Base-by-base conservation (phyloP, 768 basidiomycete genomes). In the Cyclocybe aegerita region DNA sequence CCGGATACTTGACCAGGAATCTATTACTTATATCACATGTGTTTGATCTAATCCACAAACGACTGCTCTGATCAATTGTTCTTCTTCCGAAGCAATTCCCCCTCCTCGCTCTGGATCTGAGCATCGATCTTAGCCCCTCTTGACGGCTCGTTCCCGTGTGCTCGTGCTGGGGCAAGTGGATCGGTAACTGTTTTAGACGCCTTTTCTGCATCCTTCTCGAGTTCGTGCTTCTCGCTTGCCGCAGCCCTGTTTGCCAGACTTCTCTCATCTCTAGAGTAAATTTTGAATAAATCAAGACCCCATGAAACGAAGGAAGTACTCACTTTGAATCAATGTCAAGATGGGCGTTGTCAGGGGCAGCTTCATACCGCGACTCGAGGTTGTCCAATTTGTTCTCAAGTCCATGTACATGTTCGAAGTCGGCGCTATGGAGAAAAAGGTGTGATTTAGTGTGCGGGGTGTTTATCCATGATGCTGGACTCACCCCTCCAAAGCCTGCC, bases 51-150 rank as follows among this genome's bases (percentile, higher is more conserved):
- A n/a, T n/a, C n/a, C n/a, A n/a, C n/a, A n/a, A n/a, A n/a, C 23
- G 23, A 23, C 23, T 23, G 5, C 23, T 23, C n/a, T n/a, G n/a
- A 23, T 23, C 23, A 23, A 23, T 23, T n/a, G 30, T 52, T 74
- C 62, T 81, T 83, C 54, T 70, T 66, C 58, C 52, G 69, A 50
- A 83, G 53, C 34, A 60, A 45, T 56, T 79, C 76, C 46, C 74
- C 72, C 14, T 85, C 83, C 49, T 82, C 80, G 2, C 59, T 59
- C 66, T 78, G 71, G 14, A 85, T 65, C 54, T 83, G 68, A 3
- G 78, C 77, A 58, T 85, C 83, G n/a, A 82, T 72, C 59, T 77
- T 63, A 1, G 82, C 83, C 0, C 83, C 82, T 35, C 73, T 65
- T 0, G 81, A 82, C 0, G 83, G 82, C 53, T 83, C 67, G 55